Evolutionary conservation across 2,329 filamentous ascomycete species (phyloP).

Genomic region (Escovopsis sp.): DNA sequence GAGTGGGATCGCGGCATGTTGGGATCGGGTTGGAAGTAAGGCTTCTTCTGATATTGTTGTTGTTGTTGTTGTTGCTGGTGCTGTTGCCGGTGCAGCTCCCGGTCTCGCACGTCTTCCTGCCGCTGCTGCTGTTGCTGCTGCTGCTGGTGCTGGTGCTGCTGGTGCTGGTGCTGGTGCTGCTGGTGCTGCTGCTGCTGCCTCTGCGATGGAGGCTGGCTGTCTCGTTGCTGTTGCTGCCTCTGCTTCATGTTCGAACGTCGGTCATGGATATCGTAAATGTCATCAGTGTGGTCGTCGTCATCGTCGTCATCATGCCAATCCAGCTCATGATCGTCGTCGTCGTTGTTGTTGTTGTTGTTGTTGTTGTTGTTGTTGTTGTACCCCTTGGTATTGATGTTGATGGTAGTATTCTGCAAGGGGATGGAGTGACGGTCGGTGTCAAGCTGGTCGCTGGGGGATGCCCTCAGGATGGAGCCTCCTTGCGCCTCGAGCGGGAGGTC

Average conservation of each 20-base stretch:
- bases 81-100: slow-evolving; percentile 5
- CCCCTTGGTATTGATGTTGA: slow-evolving; percentile 2
- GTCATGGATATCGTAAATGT: no score
- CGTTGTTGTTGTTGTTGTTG: slow-evolving; percentile 5
- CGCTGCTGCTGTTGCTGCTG: slow-evolving; percentile 8
- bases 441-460: slow-evolving; percentile 2
- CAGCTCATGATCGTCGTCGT: neutral
- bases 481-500: slow-evolving; percentile 7
- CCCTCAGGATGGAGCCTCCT: slow-evolving; percentile 4
- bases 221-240: no score
- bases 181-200: no score
- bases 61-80: neutral
- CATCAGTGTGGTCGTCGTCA: slow-evolving; percentile 5
- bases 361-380: slow-evolving; percentile 6
- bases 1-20: no score
- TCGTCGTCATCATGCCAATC: neutral
- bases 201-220: no score
- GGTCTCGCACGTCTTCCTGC: slow-evolving; percentile 1
- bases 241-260: no score
- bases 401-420: no score
- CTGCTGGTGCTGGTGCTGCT: slow-evolving; percentile 1
- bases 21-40: no score
- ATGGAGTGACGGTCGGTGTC: no score
- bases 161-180: slow-evolving; percentile 3
- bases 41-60: neutral